Percentiles rank a stretch among this genome's conserved stretches.
phyloP scores from a whole-genome alignment of 352 stramenopile species.

The Phytophthora pisi region DNA sequence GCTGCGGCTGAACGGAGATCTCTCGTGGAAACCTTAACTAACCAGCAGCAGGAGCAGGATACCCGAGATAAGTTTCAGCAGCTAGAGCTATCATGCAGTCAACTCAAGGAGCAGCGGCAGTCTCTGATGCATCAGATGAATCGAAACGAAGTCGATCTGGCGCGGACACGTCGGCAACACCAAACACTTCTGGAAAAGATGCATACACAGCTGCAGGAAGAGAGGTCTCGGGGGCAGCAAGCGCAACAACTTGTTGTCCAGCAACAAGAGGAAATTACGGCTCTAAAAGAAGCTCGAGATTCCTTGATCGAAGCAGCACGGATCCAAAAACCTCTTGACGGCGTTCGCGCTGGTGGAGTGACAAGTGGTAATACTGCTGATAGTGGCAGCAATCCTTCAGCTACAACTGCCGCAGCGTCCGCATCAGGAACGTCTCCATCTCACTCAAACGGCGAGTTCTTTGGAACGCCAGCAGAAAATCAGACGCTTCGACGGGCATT shows the following conservation, averaged over 20 bases:
- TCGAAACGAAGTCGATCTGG: slow-evolving; percentile 34
- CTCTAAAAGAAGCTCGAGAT: slow-evolving; percentile 25
- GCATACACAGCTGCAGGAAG: slow-evolving; percentile 25
- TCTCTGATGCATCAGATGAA: slow-evolving; percentile 42
- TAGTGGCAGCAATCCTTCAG: background rate
- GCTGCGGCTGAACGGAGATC: slow-evolving; percentile 30
- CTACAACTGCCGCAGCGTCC: background rate
- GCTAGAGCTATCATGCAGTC: slow-evolving; percentile 35
- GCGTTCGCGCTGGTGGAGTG: background rate
- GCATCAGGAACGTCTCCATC: slow-evolving; percentile 7
- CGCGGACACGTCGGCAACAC: slow-evolving; percentile 39
- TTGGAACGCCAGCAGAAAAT: slow-evolving; percentile 50
- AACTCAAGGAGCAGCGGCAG: slow-evolving; percentile 33
- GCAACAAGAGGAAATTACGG: slow-evolving; percentile 27
- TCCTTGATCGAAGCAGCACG: slow-evolving; percentile 13
- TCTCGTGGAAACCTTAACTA: slow-evolving; percentile 28
- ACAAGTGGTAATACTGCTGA: background rate
- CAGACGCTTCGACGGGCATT: slow-evolving; percentile 58
- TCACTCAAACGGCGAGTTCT: slow-evolving; percentile 29
- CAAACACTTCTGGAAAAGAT: slow-evolving; percentile 41
- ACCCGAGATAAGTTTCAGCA: slow-evolving; percentile 40
- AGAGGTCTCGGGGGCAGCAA: slow-evolving; percentile 10
- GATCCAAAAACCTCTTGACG: slow-evolving; percentile 21
- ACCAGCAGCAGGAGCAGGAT: slow-evolving; percentile 51
- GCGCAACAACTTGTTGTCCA: slow-evolving; percentile 21